phyloP scores from a whole-genome alignment of 2,329 filamentous ascomycete species.

The Ceratocystis lukuohia region DNA sequence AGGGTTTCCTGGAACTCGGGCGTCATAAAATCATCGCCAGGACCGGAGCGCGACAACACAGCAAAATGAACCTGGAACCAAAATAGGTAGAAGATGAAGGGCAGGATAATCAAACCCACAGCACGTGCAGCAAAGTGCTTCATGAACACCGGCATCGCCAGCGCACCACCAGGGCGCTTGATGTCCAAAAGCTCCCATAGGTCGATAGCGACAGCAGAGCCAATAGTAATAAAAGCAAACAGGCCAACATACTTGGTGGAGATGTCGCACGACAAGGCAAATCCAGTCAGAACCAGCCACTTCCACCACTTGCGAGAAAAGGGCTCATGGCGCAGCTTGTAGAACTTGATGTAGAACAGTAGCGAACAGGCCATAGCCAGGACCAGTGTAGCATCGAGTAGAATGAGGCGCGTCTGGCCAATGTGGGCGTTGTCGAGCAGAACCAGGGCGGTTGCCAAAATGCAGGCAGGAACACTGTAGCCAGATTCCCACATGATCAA shows the following conservation, averaged over 20 bases:
- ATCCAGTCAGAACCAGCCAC: conserved; percentile 90
- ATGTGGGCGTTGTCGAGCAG: conserved; percentile 97
- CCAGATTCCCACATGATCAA: conserved; percentile 99
- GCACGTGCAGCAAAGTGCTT: conserved; percentile 83
- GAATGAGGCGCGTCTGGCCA: conserved; percentile 86
- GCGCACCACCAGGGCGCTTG: conserved; percentile 67
- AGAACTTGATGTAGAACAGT: conserved; percentile 91
- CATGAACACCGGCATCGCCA: conserved; percentile 64
- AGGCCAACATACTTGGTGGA: conserved; percentile 96
- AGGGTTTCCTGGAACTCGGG: conserved; percentile 96
- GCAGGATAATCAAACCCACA: conserved; percentile 76
- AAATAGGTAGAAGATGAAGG: conserved; percentile 96
- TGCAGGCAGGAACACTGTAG: conserved; percentile 84
- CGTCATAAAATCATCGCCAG: conserved; percentile 97
- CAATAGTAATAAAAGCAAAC: conserved; percentile 95
- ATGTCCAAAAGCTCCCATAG: conserved; percentile 89
- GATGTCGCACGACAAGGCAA: conserved; percentile 91
- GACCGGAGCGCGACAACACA: conserved; percentile 74
- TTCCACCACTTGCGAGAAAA: conserved; percentile 99
- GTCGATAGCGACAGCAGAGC: conserved; percentile 84
- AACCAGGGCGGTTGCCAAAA: conserved; percentile 72
- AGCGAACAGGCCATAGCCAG: conserved; percentile 94
- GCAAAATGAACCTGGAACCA: conserved; percentile 99
- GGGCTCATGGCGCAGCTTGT: conserved; percentile 79
- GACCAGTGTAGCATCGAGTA: conserved; percentile 86